Evolutionary conservation across 2,329 filamentous ascomycete species (phyloP).

Genomic region (Pestalotiopsis sp.): DNA sequence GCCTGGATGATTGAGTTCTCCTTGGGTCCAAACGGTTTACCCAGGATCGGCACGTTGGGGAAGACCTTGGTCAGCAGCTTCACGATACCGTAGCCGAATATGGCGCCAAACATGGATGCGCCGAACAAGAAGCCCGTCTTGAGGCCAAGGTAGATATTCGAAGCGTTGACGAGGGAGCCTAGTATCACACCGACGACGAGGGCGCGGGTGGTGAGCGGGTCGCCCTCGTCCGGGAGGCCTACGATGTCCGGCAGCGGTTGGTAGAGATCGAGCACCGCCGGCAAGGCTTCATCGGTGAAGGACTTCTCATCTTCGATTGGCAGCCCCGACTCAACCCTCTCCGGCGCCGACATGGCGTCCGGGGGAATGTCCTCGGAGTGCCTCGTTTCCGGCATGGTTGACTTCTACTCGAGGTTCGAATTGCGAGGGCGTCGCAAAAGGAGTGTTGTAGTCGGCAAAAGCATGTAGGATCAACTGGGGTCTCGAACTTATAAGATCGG

Average conservation of each 20-base stretch:
- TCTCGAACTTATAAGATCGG: neutral
- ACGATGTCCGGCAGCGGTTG: slow-evolving; percentile 38
- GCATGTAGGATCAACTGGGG: neutral
- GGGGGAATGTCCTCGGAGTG: slow-evolving; percentile 2
- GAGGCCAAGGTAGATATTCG: slow-evolving; percentile 58
- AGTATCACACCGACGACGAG: slow-evolving; percentile 53
- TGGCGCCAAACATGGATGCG: slow-evolving; percentile 49
- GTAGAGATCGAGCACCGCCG: slow-evolving; percentile 35
- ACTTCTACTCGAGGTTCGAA: neutral
- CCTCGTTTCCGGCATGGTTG: neutral
- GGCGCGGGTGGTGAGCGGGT: slow-evolving; percentile 54
- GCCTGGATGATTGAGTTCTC: slow-evolving; percentile 61
- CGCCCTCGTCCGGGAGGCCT: slow-evolving; percentile 30
- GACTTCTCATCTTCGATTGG: neutral
- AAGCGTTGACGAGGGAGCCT: slow-evolving; percentile 57
- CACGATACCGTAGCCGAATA: slow-evolving; percentile 57
- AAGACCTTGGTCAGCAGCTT: slow-evolving; percentile 46
- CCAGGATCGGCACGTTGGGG: slow-evolving; percentile 50
- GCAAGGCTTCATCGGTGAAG: neutral
- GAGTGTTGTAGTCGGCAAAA: neutral
- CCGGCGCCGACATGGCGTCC: neutral
- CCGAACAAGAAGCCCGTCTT: slow-evolving; percentile 49
- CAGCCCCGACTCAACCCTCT: neutral
- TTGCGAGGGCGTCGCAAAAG: neutral
- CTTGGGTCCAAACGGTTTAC: slow-evolving; percentile 56